Percentiles rank a stretch among this genome's conserved stretches.
Conservation (phyloP, 768 basidiomycete species). For the Ramaria rubella region DNA sequence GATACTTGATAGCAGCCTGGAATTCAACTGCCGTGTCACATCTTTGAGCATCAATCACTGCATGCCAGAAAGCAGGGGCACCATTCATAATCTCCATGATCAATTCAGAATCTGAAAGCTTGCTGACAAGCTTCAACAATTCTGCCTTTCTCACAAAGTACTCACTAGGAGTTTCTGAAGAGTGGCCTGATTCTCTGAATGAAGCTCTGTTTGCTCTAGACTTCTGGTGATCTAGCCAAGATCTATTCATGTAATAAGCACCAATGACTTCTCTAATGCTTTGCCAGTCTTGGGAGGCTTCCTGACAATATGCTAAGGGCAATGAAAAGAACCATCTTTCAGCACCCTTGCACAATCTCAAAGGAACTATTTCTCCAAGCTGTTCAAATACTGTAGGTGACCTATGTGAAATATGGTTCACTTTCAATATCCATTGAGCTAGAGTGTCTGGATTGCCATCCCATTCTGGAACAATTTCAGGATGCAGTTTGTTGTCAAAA, state of each 20-base stretch:
- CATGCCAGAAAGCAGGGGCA: slow-evolving; percentile 26
- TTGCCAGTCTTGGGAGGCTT: slow-evolving; percentile 25
- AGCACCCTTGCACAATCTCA: slow-evolving; percentile 17
- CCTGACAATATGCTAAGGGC: slow-evolving; percentile 2
- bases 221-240: slow-evolving; percentile 26
- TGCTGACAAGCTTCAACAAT: slow-evolving; percentile 15
- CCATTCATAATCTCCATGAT: slow-evolving; percentile 32
- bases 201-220: slow-evolving; percentile 19
- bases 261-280: slow-evolving; percentile 21
- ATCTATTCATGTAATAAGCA: slow-evolving; percentile 29
- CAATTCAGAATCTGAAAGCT: slow-evolving; percentile 22
- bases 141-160: slow-evolving; percentile 30
- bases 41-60: slow-evolving; percentile 12
- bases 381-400: slow-evolving; percentile 20
- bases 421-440: slow-evolving; percentile 24
- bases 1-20: slow-evolving; percentile 16
- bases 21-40: slow-evolving; percentile 12
- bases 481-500: slow-evolving; percentile 29
- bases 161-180: slow-evolving; percentile 26
- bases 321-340: slow-evolving; percentile 29
- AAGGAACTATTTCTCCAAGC: slow-evolving; percentile 27
- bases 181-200: slow-evolving; percentile 24
- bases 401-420: slow-evolving; percentile 21
- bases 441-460: slow-evolving; percentile 26
- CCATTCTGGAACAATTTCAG: slow-evolving; percentile 28